Base-by-base conservation (phyloP, 306 rosid genomes). In the Castanea sativa region DNA sequence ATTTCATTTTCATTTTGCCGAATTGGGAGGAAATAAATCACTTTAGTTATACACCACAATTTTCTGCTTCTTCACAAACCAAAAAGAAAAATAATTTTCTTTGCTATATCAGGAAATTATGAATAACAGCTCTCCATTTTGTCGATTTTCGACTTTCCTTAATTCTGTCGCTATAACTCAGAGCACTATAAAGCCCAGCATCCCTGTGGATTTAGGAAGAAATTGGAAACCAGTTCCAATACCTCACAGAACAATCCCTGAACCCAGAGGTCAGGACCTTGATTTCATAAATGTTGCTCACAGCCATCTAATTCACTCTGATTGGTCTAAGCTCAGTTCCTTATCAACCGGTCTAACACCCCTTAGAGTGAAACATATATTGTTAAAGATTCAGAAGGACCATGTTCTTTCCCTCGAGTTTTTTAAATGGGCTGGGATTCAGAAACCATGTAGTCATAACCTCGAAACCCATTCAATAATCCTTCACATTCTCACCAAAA, bases 401-500 rank as follows among this genome's bases (percentile, higher is more conserved):
- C 65, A 83, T 83, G 93, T 92, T 21, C 83, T 89, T 6, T 92
- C 97, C 10, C 90, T 87, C 16, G 87, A 90, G 74, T 93, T 94
- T 92, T 87, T 87, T 87, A 86, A 86, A 3, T 94, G 97, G 97
- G 92, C 86, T 19, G 75, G 84, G 45, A 60, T 71, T 70, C 88
- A 85, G 57, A 87, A 86, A 73, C 91, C 93, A 30, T 78, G 15
- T 2, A 80, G 89, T 19, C 91, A 71, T 63, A 86, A 94, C 61
- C 94, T 91, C 8, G 85, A 88, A 58, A 81, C 89, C 49, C 86
- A 78, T 76, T 83, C 93, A 35, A 83, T 89, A 65, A 79, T 94
- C 10, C 90, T 92, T 76, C 97, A 94, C 59, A 83, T 81, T 38
- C 97, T 94, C 77, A 71, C 97, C n/a, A 94, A 89, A 80, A 78